Base-by-base conservation (phyloP, 2,329 filamentous ascomycete genomes). In the Aspergillus arachidicola region DNA sequence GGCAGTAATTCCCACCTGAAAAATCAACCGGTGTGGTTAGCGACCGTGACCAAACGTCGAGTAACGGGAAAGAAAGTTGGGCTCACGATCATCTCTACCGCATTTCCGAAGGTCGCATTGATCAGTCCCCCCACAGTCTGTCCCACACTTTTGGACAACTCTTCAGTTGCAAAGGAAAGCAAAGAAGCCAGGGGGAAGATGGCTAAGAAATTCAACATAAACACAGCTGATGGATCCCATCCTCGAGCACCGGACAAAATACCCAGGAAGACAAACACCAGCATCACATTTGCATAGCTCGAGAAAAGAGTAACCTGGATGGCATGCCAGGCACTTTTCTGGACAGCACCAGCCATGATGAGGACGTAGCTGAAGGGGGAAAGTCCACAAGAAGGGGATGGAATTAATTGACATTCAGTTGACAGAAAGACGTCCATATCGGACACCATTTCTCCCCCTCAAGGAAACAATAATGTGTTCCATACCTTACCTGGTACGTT, bases 191-290 rank as follows among this genome's bases (percentile, higher is more conserved):
- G 50, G 6, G 58, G 58, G n/a, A 60, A 60, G 41, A 60, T 60
- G n/a, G 58, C 58, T 11, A 96, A 84, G 72, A 96, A 96, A 80
- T 96, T 96, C 79, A 96, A 84, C 57, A 92, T 85, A 71, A 96
- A 96, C 58, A 93, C 81, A 23, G 82, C 82, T 57, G 88, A 82
- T 11, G 82, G 80, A 72, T 83, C 81, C 64, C 89, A 78, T 16
- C 78, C 70, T 21, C 86, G 78, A 71, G 88, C 91, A 70, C 90
- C 86, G 57, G 93, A 78, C 1, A 85, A 89, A 66, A 95, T 91
- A 21, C 92, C 92, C 16, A 89, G 83, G 0, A 92, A 91, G 0
- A 91, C 91, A 32, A 88, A 87, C 6, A 95, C 62, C 21, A 95
- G 81, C 21, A 96, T 79, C 32, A 94, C 73, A 73, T 96, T 96